Conservation (phyloP, 1,284 basidiomycete genomes). For the Cryptococcus deneoformans region DNA sequence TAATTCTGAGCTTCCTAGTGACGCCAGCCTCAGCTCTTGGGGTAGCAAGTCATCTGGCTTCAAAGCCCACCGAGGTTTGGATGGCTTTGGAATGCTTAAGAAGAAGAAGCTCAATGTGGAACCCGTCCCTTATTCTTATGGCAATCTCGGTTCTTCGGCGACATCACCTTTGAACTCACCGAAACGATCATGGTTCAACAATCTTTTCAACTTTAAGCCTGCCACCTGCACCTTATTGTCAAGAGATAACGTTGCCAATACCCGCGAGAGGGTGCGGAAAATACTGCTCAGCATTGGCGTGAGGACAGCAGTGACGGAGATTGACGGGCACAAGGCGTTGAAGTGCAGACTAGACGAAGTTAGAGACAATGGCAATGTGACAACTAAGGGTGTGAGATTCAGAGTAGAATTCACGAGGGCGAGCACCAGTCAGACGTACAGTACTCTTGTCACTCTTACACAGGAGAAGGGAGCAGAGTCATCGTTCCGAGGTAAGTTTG, state of each 20-base stretch:
- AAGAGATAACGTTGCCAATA: slow-evolving; percentile 39
- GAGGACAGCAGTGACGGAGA: slow-evolving; percentile 34
- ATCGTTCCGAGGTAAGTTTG: slow-evolving; percentile 38
- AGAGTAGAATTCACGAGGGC: slow-evolving; percentile 44
- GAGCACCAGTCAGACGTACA: slow-evolving; percentile 26
- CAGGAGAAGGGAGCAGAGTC: slow-evolving; percentile 48
- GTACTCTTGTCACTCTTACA: slow-evolving; percentile 43
- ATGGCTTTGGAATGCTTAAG: slow-evolving; percentile 46
- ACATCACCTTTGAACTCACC: slow-evolving; percentile 20
- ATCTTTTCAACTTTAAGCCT: slow-evolving; percentile 83
- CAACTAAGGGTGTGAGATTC: slow-evolving; percentile 43
- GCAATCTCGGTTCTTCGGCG: slow-evolving; percentile 21
- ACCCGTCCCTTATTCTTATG: slow-evolving; percentile 28
- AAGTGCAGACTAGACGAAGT: slow-evolving; percentile 41
- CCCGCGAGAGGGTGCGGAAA: slow-evolving; percentile 31
- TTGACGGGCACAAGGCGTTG: slow-evolving; percentile 39
- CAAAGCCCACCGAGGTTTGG: slow-evolving; percentile 27
- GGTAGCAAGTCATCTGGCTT: slow-evolving; percentile 29
- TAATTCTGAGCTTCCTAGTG: slow-evolving; percentile 24
- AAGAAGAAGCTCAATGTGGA: slow-evolving; percentile 35
- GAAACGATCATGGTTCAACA: slow-evolving; percentile 81
- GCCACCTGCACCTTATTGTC: slow-evolving; percentile 55
- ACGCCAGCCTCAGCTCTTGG: slow-evolving; percentile 24
- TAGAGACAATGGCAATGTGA: slow-evolving; percentile 2
- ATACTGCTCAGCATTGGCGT: slow-evolving; percentile 33